A percentile compares a stretch with the other conserved stretches of the same genome.
phyloP scores from a whole-genome alignment of 139 green algal species.

The Yamagishiella unicocca region DNA sequence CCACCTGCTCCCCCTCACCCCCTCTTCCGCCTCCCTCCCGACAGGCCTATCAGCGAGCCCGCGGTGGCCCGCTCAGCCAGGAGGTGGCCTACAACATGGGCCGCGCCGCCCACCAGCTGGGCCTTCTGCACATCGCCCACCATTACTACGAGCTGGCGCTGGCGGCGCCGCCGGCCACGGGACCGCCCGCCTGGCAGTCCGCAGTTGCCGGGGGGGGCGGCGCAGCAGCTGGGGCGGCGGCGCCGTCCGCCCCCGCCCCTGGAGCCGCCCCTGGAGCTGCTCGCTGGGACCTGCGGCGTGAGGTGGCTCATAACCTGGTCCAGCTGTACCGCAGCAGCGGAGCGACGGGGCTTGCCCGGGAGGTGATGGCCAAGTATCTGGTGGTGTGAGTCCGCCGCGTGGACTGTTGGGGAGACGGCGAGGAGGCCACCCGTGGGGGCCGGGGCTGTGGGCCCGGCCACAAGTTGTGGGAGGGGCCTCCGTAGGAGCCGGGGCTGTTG shows the following conservation, averaged over 20 bases:
- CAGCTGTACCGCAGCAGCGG: slow-evolving; percentile 81
- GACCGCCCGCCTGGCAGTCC: not conserved
- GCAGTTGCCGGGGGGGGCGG: not conserved
- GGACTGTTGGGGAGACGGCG: not conserved
- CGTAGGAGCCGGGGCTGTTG: too few relatives aligned
- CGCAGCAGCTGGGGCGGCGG: not conserved
- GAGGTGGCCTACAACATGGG: slow-evolving; percentile 90
- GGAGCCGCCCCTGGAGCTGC: not conserved
- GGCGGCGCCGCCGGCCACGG: slow-evolving; percentile 13
- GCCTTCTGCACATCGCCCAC: slow-evolving; percentile 80
- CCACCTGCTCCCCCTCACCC: not conserved
- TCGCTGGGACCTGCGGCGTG: slow-evolving; percentile 63
- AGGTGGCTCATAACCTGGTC: slow-evolving; percentile 88
- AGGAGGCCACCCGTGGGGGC: too few relatives aligned
- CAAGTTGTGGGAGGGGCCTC: too few relatives aligned
- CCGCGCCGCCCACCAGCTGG: slow-evolving; percentile 83
- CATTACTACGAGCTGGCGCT: slow-evolving; percentile 37
- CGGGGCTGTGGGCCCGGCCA: too few relatives aligned
- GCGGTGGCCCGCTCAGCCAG: slow-evolving; percentile 46
- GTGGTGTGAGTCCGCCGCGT: slow-evolving; percentile 25
- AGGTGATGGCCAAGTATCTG: slow-evolving; percentile 77
- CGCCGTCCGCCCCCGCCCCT: not conserved
- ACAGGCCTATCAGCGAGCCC: slow-evolving; percentile 48
- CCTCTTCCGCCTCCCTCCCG: not conserved
- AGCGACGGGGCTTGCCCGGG: slow-evolving; percentile 69